Percentiles rank a stretch among this genome's conserved stretches.
Conservation (phyloP, 169 alveolate genomes). For the Plasmodium billcollinsi region DNA sequence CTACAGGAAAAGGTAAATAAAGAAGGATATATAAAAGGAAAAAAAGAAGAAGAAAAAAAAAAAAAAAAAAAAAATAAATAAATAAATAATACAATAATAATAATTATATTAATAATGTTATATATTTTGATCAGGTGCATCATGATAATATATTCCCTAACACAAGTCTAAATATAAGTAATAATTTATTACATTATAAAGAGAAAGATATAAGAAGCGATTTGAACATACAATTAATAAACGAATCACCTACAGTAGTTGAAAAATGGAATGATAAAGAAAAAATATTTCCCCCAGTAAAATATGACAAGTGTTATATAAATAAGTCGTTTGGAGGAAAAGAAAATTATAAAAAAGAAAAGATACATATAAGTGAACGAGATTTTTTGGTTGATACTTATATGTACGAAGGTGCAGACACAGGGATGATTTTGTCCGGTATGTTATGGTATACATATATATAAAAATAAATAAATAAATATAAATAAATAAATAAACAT, state of each 20-base stretch:
- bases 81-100: background rate
- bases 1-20: background rate
- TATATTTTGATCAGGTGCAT: too few species aligned
- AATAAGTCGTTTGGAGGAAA: too few species aligned
- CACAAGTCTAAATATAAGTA: too few species aligned
- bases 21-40: background rate
- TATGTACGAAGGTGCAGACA: slow-evolving; percentile 19
- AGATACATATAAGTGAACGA: slow-evolving; percentile 25
- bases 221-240: too few species aligned
- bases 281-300: too few species aligned
- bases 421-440: slow-evolving; percentile 25
- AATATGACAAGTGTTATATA: too few species aligned
- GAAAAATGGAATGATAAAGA: too few species aligned
- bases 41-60: background rate
- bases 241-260: too few species aligned
- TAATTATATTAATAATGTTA: too few species aligned
- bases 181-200: too few species aligned
- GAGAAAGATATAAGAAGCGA: too few species aligned
- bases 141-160: too few species aligned
- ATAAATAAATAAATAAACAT: background rate
- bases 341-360: background rate
- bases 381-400: slow-evolving; percentile 19
- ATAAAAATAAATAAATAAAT: slow-evolving; percentile 5
- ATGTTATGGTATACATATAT: slow-evolving; percentile 61
- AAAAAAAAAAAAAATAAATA: background rate